These are phyloP conservation scores for Penicillium sp. DNA, from an alignment of 2,329 filamentous ascomycete species.

Conservation along the genomic window DNA sequence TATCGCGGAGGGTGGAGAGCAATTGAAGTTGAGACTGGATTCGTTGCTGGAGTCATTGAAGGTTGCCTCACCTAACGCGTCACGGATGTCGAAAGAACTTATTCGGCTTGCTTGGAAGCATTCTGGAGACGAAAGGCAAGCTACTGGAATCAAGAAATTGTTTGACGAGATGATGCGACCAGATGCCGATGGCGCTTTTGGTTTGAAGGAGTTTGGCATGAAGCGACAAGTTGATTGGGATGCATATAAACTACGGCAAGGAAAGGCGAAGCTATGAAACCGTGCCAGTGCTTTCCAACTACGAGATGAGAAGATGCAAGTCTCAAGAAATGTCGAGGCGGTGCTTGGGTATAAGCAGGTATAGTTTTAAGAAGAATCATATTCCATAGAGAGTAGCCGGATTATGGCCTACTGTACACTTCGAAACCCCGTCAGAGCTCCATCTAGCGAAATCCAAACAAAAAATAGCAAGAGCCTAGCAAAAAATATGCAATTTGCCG, in stretches of 20 bases:
- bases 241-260: constrained; percentile 9
- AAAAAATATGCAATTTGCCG: constrained; percentile 16
- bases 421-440: constrained; percentile 3
- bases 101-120: constrained; percentile 34
- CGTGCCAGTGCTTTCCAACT: no score
- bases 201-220: constrained; percentile 29
- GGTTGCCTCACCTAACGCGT: constrained; percentile 33
- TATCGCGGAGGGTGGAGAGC: constrained; percentile 22
- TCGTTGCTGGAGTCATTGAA: constrained; percentile 27
- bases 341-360: background rate
- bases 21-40: constrained; percentile 28
- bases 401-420: constrained; percentile 21
- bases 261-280: constrained; percentile 9
- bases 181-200: constrained; percentile 26
- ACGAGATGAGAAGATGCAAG: no score
- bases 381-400: constrained; percentile 13
- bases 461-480: constrained; percentile 1
- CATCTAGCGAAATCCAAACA: constrained; percentile 2
- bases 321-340: background rate
- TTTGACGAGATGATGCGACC: constrained; percentile 36
- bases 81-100: constrained; percentile 40
- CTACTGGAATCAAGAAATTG: constrained; percentile 23
- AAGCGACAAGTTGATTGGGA: constrained; percentile 31
- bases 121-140: constrained; percentile 21
- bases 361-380: background rate